Evolutionary conservation across 345 rosid genomes (phyloP).

Genomic region (Hibiscus mutabilis): DNA sequence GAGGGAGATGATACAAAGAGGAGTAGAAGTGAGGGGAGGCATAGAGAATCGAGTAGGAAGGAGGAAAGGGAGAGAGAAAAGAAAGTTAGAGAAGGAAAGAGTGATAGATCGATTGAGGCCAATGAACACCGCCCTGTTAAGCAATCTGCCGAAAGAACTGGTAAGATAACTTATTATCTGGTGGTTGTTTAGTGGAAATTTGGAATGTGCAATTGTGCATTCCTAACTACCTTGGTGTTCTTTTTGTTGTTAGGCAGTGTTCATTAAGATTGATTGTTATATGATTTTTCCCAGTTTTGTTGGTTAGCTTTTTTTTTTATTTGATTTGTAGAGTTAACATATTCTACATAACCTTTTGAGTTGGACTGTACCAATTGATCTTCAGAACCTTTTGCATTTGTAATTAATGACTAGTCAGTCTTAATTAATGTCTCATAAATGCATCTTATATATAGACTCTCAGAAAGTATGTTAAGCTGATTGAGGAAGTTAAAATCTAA

Average conservation of each 20-base stretch:
- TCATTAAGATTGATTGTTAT: neutral
- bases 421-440: too few relatives aligned
- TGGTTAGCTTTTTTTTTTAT: too few relatives aligned
- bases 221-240: too few relatives aligned
- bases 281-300: neutral
- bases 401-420: too few relatives aligned
- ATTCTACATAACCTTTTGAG: neutral
- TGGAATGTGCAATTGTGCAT: too few relatives aligned
- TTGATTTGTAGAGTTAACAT: neutral
- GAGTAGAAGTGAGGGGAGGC: conserved; percentile 56
- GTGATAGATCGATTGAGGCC: conserved; percentile 40
- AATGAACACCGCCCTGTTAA: conserved; percentile 40
- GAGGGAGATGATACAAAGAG: conserved; percentile 45
- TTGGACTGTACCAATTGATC: too few relatives aligned
- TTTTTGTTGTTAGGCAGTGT: neutral
- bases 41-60: conserved; percentile 56
- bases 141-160: conserved; percentile 47
- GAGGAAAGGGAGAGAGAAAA: conserved; percentile 52
- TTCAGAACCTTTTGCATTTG: too few relatives aligned
- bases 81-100: conserved; percentile 51
- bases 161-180: conserved; percentile 42
- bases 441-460: neutral
- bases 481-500: neutral
- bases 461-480: neutral
- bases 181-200: neutral